A percentile compares a stretch with the other conserved stretches of the same genome.
These are phyloP conservation scores for Hypomontagnella submonticulosa DNA, from an alignment of 495 filamentous ascomycete species.

Conservation along the genomic window DNA sequence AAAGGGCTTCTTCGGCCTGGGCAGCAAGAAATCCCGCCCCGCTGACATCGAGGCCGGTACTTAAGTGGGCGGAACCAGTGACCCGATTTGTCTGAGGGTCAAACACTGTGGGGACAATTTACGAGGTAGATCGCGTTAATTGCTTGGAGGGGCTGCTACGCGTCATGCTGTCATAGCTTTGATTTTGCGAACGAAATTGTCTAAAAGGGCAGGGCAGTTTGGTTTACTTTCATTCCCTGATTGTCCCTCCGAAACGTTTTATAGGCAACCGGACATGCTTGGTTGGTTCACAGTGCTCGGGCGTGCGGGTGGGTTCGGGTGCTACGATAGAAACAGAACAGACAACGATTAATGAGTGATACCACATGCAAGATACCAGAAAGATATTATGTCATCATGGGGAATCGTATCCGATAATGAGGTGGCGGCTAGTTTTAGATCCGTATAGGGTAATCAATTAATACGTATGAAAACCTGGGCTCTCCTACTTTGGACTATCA, in stretches of 20 bases:
- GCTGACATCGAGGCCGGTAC: conserved; percentile 53
- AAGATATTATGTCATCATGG: conserved; percentile 15
- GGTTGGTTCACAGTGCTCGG: background rate
- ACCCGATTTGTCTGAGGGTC: conserved; percentile 15
- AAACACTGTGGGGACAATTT: conserved; percentile 20
- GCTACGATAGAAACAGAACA: conserved; percentile 18
- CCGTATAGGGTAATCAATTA: conserved; percentile 1
- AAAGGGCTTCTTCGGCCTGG: conserved; percentile 51
- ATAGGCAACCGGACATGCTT: background rate
- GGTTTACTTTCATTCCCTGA: conserved; percentile 13
- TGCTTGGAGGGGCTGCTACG: conserved; percentile 30
- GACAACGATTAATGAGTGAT: conserved; percentile 22
- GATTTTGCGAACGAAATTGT: conserved; percentile 2
- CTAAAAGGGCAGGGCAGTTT: background rate
- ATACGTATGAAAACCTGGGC: conserved; percentile 2
- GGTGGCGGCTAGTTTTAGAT: background rate
- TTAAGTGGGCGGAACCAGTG: conserved; percentile 16
- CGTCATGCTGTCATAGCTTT: conserved; percentile 19
- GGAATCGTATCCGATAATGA: conserved; percentile 8
- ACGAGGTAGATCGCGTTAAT: conserved; percentile 22
- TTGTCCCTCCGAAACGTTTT: conserved; percentile 1
- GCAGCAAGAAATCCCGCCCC: conserved; percentile 49
- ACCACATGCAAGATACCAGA: conserved; percentile 19
- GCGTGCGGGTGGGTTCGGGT: conserved; percentile 10
- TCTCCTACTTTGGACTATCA: conserved; percentile 4